Base-by-base conservation (phyloP, 495 filamentous ascomycete genomes). In the Podospora australis region DNA sequence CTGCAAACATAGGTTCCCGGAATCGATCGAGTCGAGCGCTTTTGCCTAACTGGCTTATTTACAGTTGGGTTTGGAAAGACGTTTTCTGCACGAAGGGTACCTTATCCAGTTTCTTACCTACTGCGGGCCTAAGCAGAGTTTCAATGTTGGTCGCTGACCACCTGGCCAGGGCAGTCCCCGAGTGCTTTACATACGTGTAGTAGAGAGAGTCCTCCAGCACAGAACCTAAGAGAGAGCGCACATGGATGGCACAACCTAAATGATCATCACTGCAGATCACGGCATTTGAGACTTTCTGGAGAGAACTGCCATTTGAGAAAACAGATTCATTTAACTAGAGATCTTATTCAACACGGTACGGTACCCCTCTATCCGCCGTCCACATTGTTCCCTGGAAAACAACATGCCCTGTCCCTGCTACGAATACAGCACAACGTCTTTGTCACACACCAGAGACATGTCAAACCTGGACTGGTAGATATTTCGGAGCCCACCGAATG, bases 191-290 rank as follows among this genome's bases (percentile, higher is more conserved):
- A 30, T 30, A 30, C 26, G 13, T 30, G 28, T 7, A n/a, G 13
- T 7, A 30, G 28, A 30, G 13, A 30, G 13, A 30, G 17, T 7
- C 20, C 38, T 8, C 17, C 11, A 11, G 53, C 36, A 41, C 48
- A 53, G 41, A 38, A 28, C 25, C 44, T 22, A 48, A 49, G 34
- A 44, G 49, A 52, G 30, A 21, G 11, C 3, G 32, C 6, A 22
- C 20, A 4, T 23, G 10, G 23, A 10, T 40, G 22, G 3, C 10
- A 40, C 38, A 40, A 21, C 28, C 38, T 17, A 14, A 44, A 30
- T 23, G 49, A 51, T 51, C 42, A 10, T 45, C 42, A n/a, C 39
- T 20, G 50, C 50, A 53, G 29, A 47, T 48, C 50, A 13, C 39
- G 28, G 50, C 39, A 47, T 38, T 19, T 35, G 30, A 35, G n/a